Evolutionary conservation across 306 rosid species (phyloP), one percentile per base, ranked within the genome.

Genomic region (Canavalia gladiata): DNA sequence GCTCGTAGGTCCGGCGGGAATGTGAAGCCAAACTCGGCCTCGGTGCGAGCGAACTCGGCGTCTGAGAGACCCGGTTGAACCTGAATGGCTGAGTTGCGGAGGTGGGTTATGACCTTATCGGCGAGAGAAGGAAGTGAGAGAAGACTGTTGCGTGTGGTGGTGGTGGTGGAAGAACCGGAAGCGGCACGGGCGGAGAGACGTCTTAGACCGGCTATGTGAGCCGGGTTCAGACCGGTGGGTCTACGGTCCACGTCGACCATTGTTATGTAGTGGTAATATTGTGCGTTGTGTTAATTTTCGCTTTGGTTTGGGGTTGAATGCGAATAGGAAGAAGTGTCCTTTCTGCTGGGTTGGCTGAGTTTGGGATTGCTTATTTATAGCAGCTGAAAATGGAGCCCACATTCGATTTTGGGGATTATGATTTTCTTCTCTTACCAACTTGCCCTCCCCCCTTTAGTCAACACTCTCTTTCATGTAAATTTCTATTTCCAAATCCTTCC

Each of bases 231-330:
- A 56, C 97, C 97, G 87, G 94, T 58, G 87, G 90, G 87, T 64
- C 99, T 86, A 77, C 95, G 93, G 90, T 90, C 99, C 8, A 95
- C 97, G 85, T 95, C 99, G 41, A 95, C 99, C 99, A 95, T 95
- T 71, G 68, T 51, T 18, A 4, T 81, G 6, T 41, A 0, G 66
- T 74, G 41, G 7, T 18, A 18, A 18, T 18, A 18, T 18, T 18
- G 25, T 18, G 25, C 25, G 25, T 18, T 18, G 8, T 2, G 7
- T 30, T 45, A 0, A 10, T 49, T 45, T 9, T 30, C 4, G 49
- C 2, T 58, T 56, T 65, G 46, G 64, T 68, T 43, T 68, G 28
- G 8, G 1, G 10, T 18, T n/a, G 7, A 25, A 52, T 66, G n/a
- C 2, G 13, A 42, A 42, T 59, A 2, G n/a, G 25, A 18, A 18